phyloP scores from a whole-genome alignment of 495 filamentous ascomycete genomes.

The Cudoniella acicularis region DNA sequence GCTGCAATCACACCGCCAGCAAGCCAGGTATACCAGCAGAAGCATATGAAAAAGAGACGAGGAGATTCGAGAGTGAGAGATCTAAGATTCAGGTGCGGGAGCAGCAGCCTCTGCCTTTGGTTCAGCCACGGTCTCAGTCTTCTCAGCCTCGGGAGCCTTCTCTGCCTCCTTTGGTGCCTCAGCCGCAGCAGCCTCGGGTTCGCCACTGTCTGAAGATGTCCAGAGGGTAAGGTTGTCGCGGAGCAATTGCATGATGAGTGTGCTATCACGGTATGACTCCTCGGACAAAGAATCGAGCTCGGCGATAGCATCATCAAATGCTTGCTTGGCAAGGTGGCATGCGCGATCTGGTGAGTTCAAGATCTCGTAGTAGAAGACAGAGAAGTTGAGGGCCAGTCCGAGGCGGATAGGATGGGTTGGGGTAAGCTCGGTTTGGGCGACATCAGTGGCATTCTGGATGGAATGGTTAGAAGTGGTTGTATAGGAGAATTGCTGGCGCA shows the following conservation, averaged over 20 bases:
- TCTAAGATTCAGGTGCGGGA: conserved; percentile 29
- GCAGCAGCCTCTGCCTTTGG: conserved; percentile 31
- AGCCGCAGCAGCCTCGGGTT: conserved; percentile 63
- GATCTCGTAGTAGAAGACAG: conserved; percentile 99
- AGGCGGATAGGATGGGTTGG: conserved; percentile 98
- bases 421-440: conserved; percentile 94
- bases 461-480: background rate
- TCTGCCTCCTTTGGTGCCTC: conserved; percentile 57
- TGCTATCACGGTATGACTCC: conserved; percentile 99
- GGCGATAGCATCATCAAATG: conserved; percentile 98
- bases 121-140: conserved; percentile 45
- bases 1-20: conserved; percentile 29
- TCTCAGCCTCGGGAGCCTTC: conserved; percentile 48
- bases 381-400: conserved; percentile 98
- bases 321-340: conserved; percentile 98
- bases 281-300: conserved; percentile 98
- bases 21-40: conserved; percentile 28
- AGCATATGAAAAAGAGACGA: conserved; percentile 30
- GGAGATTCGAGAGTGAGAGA: conserved; percentile 24
- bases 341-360: conserved; percentile 98
- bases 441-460: conserved; percentile 88
- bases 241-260: conserved; percentile 99
- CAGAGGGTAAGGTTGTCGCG: conserved; percentile 99
- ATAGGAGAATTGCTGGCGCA: background rate
- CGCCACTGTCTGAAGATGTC: conserved; percentile 92